These are phyloP conservation scores for Cordyceps javanica DNA, from an alignment of 2,329 filamentous ascomycete species.

Conservation along the genomic window DNA sequence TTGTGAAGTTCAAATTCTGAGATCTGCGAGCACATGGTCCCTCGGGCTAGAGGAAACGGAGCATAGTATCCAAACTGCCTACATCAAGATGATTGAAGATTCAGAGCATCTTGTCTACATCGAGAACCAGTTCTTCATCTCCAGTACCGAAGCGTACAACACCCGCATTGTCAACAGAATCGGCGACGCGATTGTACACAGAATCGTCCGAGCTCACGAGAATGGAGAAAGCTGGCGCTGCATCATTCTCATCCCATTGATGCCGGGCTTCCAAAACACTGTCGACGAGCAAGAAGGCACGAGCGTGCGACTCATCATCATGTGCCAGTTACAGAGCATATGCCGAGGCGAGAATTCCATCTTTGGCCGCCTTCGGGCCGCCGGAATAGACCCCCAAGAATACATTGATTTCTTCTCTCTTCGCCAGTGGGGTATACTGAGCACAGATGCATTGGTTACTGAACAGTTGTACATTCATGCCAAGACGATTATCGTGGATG, in stretches of 20 bases:
- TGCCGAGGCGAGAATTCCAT: slow-evolving; percentile 89
- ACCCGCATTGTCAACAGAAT: slow-evolving; percentile 89
- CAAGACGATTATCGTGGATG: slow-evolving; percentile 94
- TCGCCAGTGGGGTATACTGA: slow-evolving; percentile 87
- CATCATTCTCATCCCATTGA: slow-evolving; percentile 83
- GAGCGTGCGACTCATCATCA: slow-evolving; percentile 91
- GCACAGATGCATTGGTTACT: slow-evolving; percentile 76
- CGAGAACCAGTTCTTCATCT: slow-evolving; percentile 98
- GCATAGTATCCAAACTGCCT: slow-evolving; percentile 92
- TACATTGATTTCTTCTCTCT: slow-evolving; percentile 95
- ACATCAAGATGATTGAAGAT: slow-evolving; percentile 88
- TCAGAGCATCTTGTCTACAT: slow-evolving; percentile 98
- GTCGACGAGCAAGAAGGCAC: slow-evolving; percentile 92
- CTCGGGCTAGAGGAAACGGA: slow-evolving; percentile 83
- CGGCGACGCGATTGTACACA: slow-evolving; percentile 87
- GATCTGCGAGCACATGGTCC: slow-evolving; percentile 88
- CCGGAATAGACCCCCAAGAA: slow-evolving; percentile 84
- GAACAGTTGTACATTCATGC: slow-evolving; percentile 98
- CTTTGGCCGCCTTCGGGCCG: slow-evolving; percentile 73
- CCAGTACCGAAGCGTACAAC: slow-evolving; percentile 80
- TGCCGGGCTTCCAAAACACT: slow-evolving; percentile 98
- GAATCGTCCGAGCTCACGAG: slow-evolving; percentile 76
- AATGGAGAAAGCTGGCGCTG: slow-evolving; percentile 88
- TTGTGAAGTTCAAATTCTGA: slow-evolving; percentile 92
- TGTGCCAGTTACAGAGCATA: slow-evolving; percentile 94